A percentile compares a stretch with the other conserved stretches of the same genome.
These are phyloP conservation scores for Neurospora intermedia DNA, from an alignment of 495 filamentous ascomycete genomes.

Conservation along the genomic window DNA sequence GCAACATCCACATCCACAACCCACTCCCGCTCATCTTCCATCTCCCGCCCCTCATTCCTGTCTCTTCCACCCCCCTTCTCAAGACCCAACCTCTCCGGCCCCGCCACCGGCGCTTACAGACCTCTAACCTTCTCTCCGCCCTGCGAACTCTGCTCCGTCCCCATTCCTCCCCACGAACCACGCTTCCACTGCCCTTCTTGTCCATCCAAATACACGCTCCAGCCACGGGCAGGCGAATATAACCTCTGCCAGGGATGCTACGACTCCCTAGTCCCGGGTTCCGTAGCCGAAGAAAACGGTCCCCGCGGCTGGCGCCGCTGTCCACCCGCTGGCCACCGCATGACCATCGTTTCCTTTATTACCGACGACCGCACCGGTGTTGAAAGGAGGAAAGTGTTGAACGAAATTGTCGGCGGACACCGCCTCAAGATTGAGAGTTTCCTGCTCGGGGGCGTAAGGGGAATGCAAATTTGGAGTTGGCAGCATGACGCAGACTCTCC, in stretches of 20 bases:
- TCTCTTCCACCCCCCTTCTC: conserved; percentile 8
- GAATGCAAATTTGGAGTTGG: conserved; percentile 7
- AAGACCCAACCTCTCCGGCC: conserved; percentile 13
- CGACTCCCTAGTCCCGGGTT: conserved; percentile 42
- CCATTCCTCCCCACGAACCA: conserved; percentile 54
- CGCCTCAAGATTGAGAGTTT: conserved; percentile 33
- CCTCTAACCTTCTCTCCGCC: conserved; percentile 56
- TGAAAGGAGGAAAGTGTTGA: conserved; percentile 33
- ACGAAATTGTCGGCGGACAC: conserved; percentile 59
- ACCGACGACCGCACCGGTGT: conserved; percentile 44
- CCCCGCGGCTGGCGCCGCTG: conserved; percentile 73
- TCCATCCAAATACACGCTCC: conserved; percentile 16
- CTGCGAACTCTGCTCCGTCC: conserved; percentile 63
- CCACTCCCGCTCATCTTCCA: conserved; percentile 14
- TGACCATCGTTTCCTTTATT: conserved; percentile 67
- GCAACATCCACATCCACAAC: conserved; percentile 3
- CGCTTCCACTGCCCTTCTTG: conserved; percentile 63
- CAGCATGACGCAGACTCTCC: neutral
- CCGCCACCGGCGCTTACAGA: conserved; percentile 24
- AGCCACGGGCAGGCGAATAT: conserved; percentile 62
- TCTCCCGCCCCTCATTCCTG: conserved; percentile 4
- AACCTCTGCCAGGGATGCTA: conserved; percentile 78
- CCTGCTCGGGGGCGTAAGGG: conserved; percentile 29
- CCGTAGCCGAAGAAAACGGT: conserved; percentile 63
- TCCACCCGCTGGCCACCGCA: conserved; percentile 58